Evolutionary conservation across 352 stramenopile species (phyloP).

Genomic region (Phytophthora pluvialis): DNA sequence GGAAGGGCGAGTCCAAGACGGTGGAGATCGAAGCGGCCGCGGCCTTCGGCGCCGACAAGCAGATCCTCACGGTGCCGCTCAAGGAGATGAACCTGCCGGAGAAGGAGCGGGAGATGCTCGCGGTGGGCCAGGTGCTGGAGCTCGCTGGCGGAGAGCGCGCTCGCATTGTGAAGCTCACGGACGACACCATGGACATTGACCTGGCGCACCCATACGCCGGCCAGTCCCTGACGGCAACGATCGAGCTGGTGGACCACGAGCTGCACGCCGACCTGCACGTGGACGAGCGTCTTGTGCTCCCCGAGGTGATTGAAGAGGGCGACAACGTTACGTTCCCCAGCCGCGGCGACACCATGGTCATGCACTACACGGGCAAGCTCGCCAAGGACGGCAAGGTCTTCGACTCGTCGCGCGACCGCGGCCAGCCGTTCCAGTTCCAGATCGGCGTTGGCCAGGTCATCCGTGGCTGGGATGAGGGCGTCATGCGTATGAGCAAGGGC

Average conservation of each 20-base stretch:
- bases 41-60: constrained; percentile 71
- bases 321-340: constrained; percentile 71
- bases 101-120: constrained; percentile 75
- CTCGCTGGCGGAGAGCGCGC: constrained; percentile 65
- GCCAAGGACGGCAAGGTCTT: constrained; percentile 70
- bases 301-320: constrained; percentile 66
- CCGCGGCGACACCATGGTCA: constrained; percentile 78
- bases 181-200: constrained; percentile 79
- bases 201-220: constrained; percentile 75
- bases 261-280: constrained; percentile 48
- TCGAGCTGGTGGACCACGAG: constrained; percentile 74
- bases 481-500: constrained; percentile 95
- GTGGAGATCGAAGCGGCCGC: constrained; percentile 66
- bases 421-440: constrained; percentile 81
- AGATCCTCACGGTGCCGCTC: constrained; percentile 69
- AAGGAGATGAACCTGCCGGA: constrained; percentile 76
- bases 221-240: constrained; percentile 78
- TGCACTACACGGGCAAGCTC: constrained; percentile 87
- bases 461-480: constrained; percentile 95
- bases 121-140: constrained; percentile 65
- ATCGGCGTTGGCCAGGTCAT: constrained; percentile 92
- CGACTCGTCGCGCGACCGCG: constrained; percentile 78
- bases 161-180: constrained; percentile 71
- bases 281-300: constrained; percentile 74
- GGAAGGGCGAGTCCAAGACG: constrained; percentile 67